A percentile compares a stretch with the other conserved stretches of the same genome.
phyloP scores from a whole-genome alignment of 2,329 filamentous ascomycete genomes.

The Cercospora beticola region DNA sequence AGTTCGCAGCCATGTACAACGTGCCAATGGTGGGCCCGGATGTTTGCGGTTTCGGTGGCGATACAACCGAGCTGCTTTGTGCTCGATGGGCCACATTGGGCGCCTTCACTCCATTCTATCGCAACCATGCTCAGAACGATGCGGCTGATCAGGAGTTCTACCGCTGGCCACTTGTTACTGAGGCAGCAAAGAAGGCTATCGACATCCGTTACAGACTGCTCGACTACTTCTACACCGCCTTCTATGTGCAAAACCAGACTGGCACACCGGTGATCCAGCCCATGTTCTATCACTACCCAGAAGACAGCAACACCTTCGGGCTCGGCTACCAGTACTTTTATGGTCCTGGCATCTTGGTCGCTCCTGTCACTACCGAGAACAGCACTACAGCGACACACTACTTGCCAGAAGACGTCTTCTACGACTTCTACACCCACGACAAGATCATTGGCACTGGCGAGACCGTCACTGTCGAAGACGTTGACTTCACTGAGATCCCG shows the following conservation, averaged over 20 bases:
- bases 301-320: slow-evolving; percentile 53
- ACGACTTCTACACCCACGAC: slow-evolving; percentile 58
- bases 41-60: slow-evolving; percentile 71
- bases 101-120: slow-evolving; percentile 73
- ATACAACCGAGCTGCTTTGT: slow-evolving; percentile 68
- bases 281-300: slow-evolving; percentile 69
- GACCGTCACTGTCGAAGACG: slow-evolving; percentile 45
- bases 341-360: slow-evolving; percentile 57
- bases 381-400: slow-evolving; percentile 56
- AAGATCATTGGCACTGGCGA: slow-evolving; percentile 49
- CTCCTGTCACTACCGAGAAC: slow-evolving; percentile 55
- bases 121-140: slow-evolving; percentile 64
- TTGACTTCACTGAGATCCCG: slow-evolving; percentile 59
- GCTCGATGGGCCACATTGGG: slow-evolving; percentile 73
- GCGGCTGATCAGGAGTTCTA: slow-evolving; percentile 70
- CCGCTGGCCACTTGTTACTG: slow-evolving; percentile 62
- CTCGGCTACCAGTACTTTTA: slow-evolving; percentile 61
- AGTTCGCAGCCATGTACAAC: slow-evolving; percentile 50
- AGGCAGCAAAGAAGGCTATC: slow-evolving; percentile 67
- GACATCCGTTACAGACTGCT: slow-evolving; percentile 72
- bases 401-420: slow-evolving; percentile 59
- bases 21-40: slow-evolving; percentile 57
- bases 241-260: slow-evolving; percentile 59
- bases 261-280: slow-evolving; percentile 69
- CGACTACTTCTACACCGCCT: slow-evolving; percentile 75